Evolutionary conservation across 2,329 filamentous ascomycete genomes (phyloP), one percentile per base, ranked within the genome.

Genomic region (Helicocarpus griseus): DNA sequence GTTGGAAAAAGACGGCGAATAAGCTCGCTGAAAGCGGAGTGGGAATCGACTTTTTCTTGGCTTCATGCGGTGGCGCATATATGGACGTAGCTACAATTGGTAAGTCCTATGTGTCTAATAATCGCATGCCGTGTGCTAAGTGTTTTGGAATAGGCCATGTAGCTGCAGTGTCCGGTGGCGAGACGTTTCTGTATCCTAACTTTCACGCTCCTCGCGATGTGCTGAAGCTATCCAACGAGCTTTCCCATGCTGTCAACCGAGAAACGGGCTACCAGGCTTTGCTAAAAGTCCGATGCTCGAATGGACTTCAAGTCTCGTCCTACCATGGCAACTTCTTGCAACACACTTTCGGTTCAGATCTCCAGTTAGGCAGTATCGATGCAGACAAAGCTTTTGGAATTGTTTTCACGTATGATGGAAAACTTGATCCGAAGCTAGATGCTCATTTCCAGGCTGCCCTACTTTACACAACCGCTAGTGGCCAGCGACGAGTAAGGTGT

Each of bases 241-340:
- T 98, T 57, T 81, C 83, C 58, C 91, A 96, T 63, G 83, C 87
- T 0, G 82, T 96, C 28, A 89, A 83, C 2, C 80, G 93, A 56
- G 90, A 96, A 67, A 95, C 91, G 44, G 93, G 93, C 21, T 97
- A 88, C 73, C 91, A 96, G 69, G 89, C 89, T 19, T 75, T 98
- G 60, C 94, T 98, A 88, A 98, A 98, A 75, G 91, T 98, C 53
- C 86, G 93, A 56, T 98, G 93, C 73, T 96, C 90, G 17, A 98
- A 95, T 61, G 93, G 93, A 17, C 76, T 98, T 49, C 93, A 98
- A 66, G 86, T 98, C 14, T 83, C 88, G 14, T 81, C 82, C n/a
- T 98, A 98, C 64, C 89, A 95, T 63, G 93, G 93, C 59, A 95
- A 95, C 71, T 98, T 97, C 65, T 80, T 94, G 48, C 93, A 98